A percentile compares a stretch with the other conserved stretches of the same genome.
Conservation (phyloP, 495 filamentous ascomycete genomes). For the Hypoxylon subgilvum region DNA sequence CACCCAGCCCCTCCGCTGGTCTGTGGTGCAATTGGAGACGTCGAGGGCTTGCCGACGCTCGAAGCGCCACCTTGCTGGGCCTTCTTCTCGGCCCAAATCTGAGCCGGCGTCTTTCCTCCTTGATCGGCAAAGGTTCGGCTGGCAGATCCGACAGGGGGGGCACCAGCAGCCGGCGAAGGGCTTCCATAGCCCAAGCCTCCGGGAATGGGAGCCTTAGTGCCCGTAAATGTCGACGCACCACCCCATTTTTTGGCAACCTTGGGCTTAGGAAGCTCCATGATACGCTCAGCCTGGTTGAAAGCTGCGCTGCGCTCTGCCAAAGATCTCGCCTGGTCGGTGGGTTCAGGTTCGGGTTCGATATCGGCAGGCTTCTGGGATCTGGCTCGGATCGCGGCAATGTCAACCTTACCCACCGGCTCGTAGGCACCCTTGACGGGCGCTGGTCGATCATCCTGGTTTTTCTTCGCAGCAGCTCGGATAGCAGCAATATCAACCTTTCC, state of each 20-base stretch:
- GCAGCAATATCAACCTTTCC: constrained; percentile 96
- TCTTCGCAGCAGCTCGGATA: constrained; percentile 77
- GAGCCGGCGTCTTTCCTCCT: constrained; percentile 94
- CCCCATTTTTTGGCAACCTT: constrained; percentile 90
- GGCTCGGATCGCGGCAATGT: constrained; percentile 89
- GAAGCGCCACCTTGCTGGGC: constrained; percentile 71
- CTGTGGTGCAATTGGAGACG: constrained; percentile 67
- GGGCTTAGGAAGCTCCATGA: constrained; percentile 89
- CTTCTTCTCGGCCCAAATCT: constrained; percentile 97
- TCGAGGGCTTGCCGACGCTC: constrained; percentile 46
- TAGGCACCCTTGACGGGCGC: constrained; percentile 87
- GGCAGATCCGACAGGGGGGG: constrained; percentile 72
- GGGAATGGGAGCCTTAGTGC: constrained; percentile 87
- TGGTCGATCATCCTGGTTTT: constrained; percentile 75
- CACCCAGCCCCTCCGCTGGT: constrained; percentile 73
- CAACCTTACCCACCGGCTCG: constrained; percentile 90
- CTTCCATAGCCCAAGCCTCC: constrained; percentile 63
- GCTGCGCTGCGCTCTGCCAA: constrained; percentile 71
- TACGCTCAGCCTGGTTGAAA: constrained; percentile 73
- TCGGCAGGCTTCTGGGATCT: constrained; percentile 70
- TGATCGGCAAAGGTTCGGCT: constrained; percentile 93
- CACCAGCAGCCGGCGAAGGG: constrained; percentile 52
- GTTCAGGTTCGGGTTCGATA: constrained; percentile 48
- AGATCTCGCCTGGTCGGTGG: constrained; percentile 57
- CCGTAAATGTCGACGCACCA: constrained; percentile 71